phyloP scores from a whole-genome alignment of 2,329 filamentous ascomycete species.

The Fusarium tjaetaba region DNA sequence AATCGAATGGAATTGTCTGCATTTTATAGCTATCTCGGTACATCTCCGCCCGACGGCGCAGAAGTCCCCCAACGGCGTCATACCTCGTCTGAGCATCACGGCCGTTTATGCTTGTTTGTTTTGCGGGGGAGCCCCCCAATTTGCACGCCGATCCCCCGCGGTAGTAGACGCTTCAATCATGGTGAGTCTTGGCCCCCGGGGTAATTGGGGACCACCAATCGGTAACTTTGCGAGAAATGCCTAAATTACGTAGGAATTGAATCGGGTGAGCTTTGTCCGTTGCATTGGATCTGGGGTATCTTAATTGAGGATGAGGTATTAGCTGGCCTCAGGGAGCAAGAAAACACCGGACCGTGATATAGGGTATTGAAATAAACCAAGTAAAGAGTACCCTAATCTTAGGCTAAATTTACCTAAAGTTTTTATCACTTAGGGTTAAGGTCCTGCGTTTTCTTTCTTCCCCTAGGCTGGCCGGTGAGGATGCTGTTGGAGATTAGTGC shows the following conservation, averaged over 20 bases:
- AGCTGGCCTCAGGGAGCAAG: too few relatives aligned
- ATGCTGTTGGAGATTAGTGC: too few relatives aligned
- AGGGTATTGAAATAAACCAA: too few relatives aligned
- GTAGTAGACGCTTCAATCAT: slow-evolving; percentile 36
- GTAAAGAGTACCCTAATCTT: too few relatives aligned
- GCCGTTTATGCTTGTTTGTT: not conserved
- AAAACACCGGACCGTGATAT: too few relatives aligned
- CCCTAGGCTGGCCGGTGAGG: not conserved
- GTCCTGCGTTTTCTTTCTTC: too few relatives aligned
- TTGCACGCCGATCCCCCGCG: slow-evolving; percentile 32
- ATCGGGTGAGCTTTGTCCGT: not conserved
- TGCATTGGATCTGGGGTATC: not conserved
- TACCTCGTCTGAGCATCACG: slow-evolving; percentile 2
- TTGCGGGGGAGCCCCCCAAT: slow-evolving; percentile 16
- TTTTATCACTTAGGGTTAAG: too few relatives aligned
- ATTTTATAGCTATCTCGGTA: slow-evolving; percentile 24
- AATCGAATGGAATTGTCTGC: too few relatives aligned
- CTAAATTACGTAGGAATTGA: not conserved
- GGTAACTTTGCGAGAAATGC: not conserved
- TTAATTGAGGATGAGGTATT: not conserved
- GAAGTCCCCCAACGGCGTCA: not conserved
- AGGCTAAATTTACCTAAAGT: too few relatives aligned
- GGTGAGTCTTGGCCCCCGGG: slow-evolving; percentile 16
- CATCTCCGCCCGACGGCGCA: slow-evolving; percentile 19
- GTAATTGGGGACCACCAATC: slow-evolving; percentile 27